Conservation (phyloP, 164 flowering plant genomes). For the Saururus chinensis region DNA sequence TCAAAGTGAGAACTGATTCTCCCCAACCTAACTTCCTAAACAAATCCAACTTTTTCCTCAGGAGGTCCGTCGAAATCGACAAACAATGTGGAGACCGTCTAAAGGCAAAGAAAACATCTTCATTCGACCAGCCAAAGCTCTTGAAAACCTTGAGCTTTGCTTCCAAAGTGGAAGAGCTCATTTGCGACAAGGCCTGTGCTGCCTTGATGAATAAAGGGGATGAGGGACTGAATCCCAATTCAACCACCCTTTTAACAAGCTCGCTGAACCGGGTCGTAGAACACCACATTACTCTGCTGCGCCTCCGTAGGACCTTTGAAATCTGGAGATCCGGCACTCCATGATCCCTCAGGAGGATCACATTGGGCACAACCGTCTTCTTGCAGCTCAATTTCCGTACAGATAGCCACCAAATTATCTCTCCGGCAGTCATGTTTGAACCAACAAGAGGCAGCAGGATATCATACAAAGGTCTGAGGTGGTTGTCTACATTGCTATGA, state of each 20-base stretch:
- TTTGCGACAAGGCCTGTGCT: neutral
- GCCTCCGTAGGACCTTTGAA: neutral
- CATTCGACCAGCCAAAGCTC: conserved; percentile 1
- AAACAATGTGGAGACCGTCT: neutral
- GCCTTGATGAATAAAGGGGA: neutral
- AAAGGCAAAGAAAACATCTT: neutral
- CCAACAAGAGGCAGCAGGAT: neutral
- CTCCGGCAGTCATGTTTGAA: neutral
- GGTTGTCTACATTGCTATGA: too few relatives aligned
- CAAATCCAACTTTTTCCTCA: neutral
- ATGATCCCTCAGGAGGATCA: neutral
- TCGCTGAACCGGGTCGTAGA: neutral
- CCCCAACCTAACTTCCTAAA: neutral
- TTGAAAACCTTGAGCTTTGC: neutral
- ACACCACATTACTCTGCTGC: neutral
- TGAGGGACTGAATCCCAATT: neutral
- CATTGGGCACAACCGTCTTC: neutral
- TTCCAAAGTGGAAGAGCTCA: neutral
- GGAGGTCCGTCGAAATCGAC: neutral
- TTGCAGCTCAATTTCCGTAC: neutral
- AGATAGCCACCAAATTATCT: neutral
- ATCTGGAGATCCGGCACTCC: neutral
- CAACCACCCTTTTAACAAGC: neutral
- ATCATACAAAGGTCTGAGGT: neutral
- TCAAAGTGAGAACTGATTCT: neutral